These are phyloP conservation scores for Ustilago trichophora DNA, from an alignment of 1,284 basidiomycete species.

Conservation along the genomic window DNA sequence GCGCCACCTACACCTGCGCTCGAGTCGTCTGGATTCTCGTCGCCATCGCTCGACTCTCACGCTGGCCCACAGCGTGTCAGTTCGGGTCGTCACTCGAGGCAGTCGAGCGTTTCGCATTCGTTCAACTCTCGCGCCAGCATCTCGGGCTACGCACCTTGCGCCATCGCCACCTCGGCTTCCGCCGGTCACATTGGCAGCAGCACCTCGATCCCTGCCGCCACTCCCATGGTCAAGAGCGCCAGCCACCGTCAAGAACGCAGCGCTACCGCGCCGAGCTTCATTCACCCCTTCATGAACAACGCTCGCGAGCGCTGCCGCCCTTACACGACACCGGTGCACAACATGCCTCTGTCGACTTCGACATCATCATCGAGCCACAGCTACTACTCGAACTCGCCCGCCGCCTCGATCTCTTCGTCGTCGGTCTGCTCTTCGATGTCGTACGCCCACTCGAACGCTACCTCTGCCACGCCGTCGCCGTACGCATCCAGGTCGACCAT, in stretches of 20 bases:
- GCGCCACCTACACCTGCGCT: conserved; percentile 31
- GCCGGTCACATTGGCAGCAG: conserved; percentile 16
- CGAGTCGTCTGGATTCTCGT: conserved; percentile 35
- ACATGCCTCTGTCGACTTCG: conserved; percentile 28
- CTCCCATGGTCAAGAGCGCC: conserved; percentile 39
- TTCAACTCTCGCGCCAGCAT: conserved; percentile 47
- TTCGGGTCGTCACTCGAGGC: conserved; percentile 36
- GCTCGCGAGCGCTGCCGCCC: conserved; percentile 43
- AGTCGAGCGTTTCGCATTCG: conserved; percentile 35
- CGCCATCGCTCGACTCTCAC: conserved; percentile 41
- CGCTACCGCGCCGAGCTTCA: conserved; percentile 35
- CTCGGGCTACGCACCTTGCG: conserved; percentile 38
- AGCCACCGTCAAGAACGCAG: conserved; percentile 43
- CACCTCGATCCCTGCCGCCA: conserved; percentile 29
- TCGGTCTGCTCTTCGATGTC: conserved; percentile 47
- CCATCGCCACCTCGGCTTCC: conserved; percentile 10
- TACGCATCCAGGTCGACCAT: conserved; percentile 43
- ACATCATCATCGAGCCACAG: conserved; percentile 5
- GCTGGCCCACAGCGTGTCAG: conserved; percentile 31
- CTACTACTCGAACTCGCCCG: conserved; percentile 39
- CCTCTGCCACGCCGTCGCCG: conserved; percentile 47
- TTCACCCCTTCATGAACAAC: conserved; percentile 41
- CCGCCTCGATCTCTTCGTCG: no score
- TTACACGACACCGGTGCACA: conserved; percentile 54
- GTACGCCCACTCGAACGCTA: conserved; percentile 25